Evolutionary conservation across 345 rosid species (phyloP).

Genomic region (Brassica incana): DNA sequence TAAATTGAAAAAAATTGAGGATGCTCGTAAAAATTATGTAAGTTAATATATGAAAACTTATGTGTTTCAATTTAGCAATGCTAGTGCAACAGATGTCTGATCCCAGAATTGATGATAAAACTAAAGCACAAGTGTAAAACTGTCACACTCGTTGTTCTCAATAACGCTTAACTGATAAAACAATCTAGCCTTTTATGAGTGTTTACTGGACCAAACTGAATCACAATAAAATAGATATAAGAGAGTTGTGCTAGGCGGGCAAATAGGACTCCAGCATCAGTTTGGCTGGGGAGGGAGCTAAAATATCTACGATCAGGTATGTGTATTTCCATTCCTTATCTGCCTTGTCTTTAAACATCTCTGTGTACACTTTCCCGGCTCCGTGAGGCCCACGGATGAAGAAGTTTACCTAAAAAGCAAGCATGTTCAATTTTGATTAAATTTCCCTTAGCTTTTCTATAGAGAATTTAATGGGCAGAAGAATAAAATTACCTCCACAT

Average conservation of each 20-base stretch:
- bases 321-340: conserved; percentile 90
- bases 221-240: not conserved
- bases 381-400: conserved; percentile 91
- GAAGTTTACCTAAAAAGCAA: conserved; percentile 61
- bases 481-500: conserved; percentile 62
- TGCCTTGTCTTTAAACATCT: conserved; percentile 87
- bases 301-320: conserved; percentile 74
- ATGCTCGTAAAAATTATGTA: not conserved
- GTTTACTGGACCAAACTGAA: not conserved
- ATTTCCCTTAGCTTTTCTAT: not conserved
- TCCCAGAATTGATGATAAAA: not conserved
- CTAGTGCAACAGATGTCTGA: not conserved
- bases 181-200: not conserved
- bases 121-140: not conserved
- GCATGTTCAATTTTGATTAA: not conserved
- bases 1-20: not conserved
- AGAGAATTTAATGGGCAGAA: not conserved
- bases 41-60: not conserved
- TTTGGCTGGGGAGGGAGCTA: conserved; percentile 65
- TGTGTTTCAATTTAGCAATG: not conserved
- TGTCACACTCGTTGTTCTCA: not conserved
- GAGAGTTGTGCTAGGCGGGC: conserved; percentile 55
- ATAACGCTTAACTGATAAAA: not conserved
- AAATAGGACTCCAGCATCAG: conserved; percentile 85
- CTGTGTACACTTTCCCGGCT: conserved; percentile 81